These are phyloP conservation scores for Plantago coronopus DNA, from an alignment of 305 asterid genomes.

Conservation along the genomic window DNA sequence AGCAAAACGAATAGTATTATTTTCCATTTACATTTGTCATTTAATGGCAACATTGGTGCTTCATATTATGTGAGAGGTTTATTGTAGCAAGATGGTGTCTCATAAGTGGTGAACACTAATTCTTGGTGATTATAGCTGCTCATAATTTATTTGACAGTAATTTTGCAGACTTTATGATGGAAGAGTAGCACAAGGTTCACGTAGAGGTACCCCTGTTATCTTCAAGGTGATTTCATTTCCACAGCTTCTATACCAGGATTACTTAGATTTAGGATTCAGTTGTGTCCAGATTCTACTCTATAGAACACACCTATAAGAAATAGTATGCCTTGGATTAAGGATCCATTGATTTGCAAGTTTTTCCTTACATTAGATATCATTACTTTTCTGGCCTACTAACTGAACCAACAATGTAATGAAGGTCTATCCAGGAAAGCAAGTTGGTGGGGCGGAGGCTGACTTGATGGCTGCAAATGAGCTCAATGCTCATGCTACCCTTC, in stretches of 20 bases:
- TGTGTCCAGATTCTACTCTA: not conserved
- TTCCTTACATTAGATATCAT: constrained; percentile 13
- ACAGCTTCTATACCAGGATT: constrained; percentile 2
- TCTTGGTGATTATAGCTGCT: constrained; percentile 32
- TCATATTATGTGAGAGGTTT: not conserved
- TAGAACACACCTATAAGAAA: not conserved
- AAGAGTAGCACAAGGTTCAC: constrained; percentile 77
- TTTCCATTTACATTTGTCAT: not conserved
- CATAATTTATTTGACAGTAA: constrained; percentile 44
- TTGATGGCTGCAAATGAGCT: constrained; percentile 96
- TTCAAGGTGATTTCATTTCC: constrained; percentile 60
- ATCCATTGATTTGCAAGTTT: constrained; percentile 2
- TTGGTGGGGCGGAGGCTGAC: constrained; percentile 87
- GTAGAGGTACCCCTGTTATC: constrained; percentile 69
- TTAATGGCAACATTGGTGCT: not conserved
- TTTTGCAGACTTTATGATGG: constrained; percentile 95
- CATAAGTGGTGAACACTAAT: constrained; percentile 5
- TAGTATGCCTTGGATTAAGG: not conserved
- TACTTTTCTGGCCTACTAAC: constrained; percentile 15
- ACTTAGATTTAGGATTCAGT: not conserved
- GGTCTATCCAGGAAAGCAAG: constrained; percentile 95
- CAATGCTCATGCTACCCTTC: constrained; percentile 78
- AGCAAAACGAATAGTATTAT: not conserved
- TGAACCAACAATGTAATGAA: constrained; percentile 32
- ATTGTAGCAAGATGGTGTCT: not conserved